Base-by-base conservation (phyloP, 106 monocot species). In the Allium sativum region DNA sequence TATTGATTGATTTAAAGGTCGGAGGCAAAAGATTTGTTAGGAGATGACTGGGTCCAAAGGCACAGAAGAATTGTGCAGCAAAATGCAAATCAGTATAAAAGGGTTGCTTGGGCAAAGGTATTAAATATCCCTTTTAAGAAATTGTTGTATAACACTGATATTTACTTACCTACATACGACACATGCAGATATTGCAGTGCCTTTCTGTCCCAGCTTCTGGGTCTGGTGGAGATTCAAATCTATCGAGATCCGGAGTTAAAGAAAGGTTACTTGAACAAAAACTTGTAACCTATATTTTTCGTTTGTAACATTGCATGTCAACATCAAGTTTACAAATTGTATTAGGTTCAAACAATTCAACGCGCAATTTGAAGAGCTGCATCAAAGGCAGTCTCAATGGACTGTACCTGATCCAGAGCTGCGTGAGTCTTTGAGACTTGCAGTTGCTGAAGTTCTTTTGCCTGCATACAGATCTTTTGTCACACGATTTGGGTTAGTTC, bases 381-480 rank as follows among this genome's bases (percentile, higher is more conserved):
- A 76, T 64, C 72, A 76, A 53, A 76, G 76, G 42, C 80, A 81
- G 53, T 76, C 62, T 18, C 72, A 76, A 41, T 81, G 80, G 80
- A 71, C 66, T 11, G 80, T 81, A 48, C 76, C 80, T 65, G 80
- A 81, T 62, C 76, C 68, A 42, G 83, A 88, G 56, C 67, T 88
- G 45, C 81, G 88, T 0, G 88, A 88, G 45, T 78, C 77, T 46
- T 48, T 88, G 48, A 78, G 80, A 20, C 83, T 88, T 53, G 65
- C 75, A 8, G 69, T 88, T 48, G 83, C 81, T 44, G 88, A 88
- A 76, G 70, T 81, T 52, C 67, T 88, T 48, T 64, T 88, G 44
- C 88, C 88, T 47, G 88, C 88, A 11, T 88, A 84, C 22, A 72
- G 83, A 58, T 78, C 73, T 51, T 88, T 88, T 59, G 53, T 75